Conservation (phyloP, 225 moss, liverwort and hornwort species). For the Physcomitrellopsis africana region DNA sequence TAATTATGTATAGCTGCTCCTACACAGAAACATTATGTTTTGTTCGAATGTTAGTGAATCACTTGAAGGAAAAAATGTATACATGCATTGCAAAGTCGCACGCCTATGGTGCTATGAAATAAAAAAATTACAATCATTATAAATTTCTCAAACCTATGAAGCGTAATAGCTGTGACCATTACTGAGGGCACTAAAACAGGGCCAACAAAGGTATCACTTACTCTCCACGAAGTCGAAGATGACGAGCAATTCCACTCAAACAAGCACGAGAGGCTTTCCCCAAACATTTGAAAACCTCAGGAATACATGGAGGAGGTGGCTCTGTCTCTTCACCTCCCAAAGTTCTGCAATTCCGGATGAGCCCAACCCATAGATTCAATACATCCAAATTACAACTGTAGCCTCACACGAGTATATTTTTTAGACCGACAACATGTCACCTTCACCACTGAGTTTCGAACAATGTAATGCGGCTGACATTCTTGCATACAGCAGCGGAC, state of each 20-base stretch:
- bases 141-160: no score
- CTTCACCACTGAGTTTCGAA: not conserved
- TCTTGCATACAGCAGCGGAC: not conserved
- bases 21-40: no score
- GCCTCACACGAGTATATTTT: not conserved
- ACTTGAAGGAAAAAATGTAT: no score
- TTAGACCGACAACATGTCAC: not conserved
- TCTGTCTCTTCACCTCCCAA: constrained; percentile 77
- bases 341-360: constrained; percentile 33
- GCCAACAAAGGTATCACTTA: constrained; percentile 37
- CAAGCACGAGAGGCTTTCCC: constrained; percentile 81
- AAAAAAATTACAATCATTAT: no score
- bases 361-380: not conserved
- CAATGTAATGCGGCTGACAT: not conserved
- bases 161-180: no score
- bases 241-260: constrained; percentile 88
- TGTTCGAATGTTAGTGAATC: no score
- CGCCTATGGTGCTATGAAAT: no score
- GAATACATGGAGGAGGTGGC: constrained; percentile 90
- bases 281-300: constrained; percentile 69
- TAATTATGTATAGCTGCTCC: no score
- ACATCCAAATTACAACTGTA: not conserved
- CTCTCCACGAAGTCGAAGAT: constrained; percentile 97
- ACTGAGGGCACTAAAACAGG: no score
- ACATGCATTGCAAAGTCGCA: no score